A percentile compares a stretch with the other conserved stretches of the same genome.
Conservation (phyloP, 2,329 filamentous ascomycete genomes). For the Penicillium expansum region DNA sequence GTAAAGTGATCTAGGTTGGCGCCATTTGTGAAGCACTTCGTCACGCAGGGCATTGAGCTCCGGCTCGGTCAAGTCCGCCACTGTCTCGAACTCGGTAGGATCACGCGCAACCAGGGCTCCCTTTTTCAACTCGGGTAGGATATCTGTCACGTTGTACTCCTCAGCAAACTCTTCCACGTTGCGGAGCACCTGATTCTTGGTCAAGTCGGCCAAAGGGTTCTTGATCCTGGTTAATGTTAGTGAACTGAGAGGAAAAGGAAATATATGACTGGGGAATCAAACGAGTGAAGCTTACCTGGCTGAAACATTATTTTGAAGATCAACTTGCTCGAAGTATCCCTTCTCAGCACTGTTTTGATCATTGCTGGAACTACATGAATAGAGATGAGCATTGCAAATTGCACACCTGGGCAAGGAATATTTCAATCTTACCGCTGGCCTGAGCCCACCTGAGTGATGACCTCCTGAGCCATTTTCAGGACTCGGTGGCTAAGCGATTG, state of each 20-base stretch:
- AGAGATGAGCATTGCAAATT: background rate
- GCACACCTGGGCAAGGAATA: no score
- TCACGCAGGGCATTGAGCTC: constrained; percentile 46
- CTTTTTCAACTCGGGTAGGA: constrained; percentile 44
- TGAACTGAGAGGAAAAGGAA: background rate
- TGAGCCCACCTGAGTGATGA: constrained; percentile 5
- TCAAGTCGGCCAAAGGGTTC: constrained; percentile 46
- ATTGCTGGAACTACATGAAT: constrained; percentile 7
- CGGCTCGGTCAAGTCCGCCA: constrained; percentile 43
- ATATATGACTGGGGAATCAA: background rate
- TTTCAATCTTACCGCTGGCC: constrained; percentile 1
- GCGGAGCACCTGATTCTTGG: constrained; percentile 36
- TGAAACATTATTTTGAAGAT: constrained; percentile 28
- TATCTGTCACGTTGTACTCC: constrained; percentile 42
- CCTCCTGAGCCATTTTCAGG: constrained; percentile 12
- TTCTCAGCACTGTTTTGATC: constrained; percentile 13
- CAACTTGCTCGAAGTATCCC: constrained; percentile 22
- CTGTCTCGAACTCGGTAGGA: constrained; percentile 45
- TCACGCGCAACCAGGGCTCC: constrained; percentile 52
- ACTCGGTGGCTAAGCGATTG: background rate
- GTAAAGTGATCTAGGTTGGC: constrained; percentile 49
- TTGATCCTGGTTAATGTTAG: constrained; percentile 40
- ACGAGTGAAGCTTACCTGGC: constrained; percentile 20
- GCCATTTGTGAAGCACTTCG: constrained; percentile 51
- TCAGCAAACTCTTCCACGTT: constrained; percentile 46